Evolutionary conservation across 2,329 filamentous ascomycete species (phyloP), one percentile per base, ranked within the genome.

Genomic region (Iodosphaeria phyllophila): DNA sequence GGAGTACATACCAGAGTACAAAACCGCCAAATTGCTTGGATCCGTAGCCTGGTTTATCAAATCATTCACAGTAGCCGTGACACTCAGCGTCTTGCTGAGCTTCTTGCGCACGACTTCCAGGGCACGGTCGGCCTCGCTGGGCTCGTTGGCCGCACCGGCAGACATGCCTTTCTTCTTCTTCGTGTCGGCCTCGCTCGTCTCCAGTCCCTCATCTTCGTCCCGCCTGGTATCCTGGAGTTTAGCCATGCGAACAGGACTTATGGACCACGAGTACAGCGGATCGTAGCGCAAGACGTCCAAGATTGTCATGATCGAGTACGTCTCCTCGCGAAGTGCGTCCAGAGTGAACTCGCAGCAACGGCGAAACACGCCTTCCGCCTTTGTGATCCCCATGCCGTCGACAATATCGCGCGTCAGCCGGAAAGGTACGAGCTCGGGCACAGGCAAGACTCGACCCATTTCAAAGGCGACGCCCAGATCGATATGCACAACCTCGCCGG

Each of bases 291-390:
- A 57, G 13, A 98, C 91, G 43, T 98, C 91, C 12, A 99, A 68
- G 26, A 98, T 83, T 0, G 89, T 95, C 84, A 93, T 95, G 53
- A 99, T 98, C 22, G 77, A 84, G 45, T 92, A 91, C 8, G 79
- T 79, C 46, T 98, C 89, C 39, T 92, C 78, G n/a, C 89, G 74
- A 18, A 99, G 58, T 2, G 91, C 84, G 32, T 93, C 83, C 16
- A 99, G 67, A 0, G 84, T 95, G 46, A 95, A 95, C 46, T 99
- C 91, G 47, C 89, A 98, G 51, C 86, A 95, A n/a, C 91, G 71
- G 6, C 89, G 70, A 55, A 95, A 98, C 0, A 95, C 83, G 4
- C 89, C 89, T 48, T 99, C 91, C 0, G 84, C 92, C 40, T 79
- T 82, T 3, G 80, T 91, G 36, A 92, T 76, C 15, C 89, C 89